phyloP scores from a whole-genome alignment of 176 grass and related monocot species.

The Ananas comosus region DNA sequence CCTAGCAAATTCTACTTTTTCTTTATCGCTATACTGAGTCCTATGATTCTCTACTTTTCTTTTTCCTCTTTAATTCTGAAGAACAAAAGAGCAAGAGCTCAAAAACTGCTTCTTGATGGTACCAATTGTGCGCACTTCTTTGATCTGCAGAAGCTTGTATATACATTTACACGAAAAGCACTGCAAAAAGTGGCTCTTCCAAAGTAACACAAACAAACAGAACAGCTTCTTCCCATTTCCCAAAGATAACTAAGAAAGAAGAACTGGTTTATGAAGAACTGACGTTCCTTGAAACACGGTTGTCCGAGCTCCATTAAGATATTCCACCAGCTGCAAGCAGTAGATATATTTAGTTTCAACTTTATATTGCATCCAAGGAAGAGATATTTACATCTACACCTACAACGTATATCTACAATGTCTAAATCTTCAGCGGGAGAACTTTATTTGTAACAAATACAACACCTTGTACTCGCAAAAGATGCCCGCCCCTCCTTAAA shows the following conservation, averaged over 20 bases:
- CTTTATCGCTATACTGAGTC: too few species aligned
- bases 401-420: too few species aligned
- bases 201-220: neutral
- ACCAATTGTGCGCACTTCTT: neutral
- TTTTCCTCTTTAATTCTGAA: too few species aligned
- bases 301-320: slow-evolving; percentile 66
- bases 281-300: slow-evolving; percentile 78
- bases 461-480: too few species aligned
- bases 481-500: too few species aligned
- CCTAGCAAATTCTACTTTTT: too few species aligned
- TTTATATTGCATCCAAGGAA: too few species aligned
- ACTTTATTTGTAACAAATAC: too few species aligned
- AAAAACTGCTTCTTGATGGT: neutral
- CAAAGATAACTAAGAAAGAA: neutral
- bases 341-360: too few species aligned
- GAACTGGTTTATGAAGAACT: slow-evolving; percentile 64
- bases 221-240: neutral
- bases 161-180: slow-evolving; percentile 5
- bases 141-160: neutral
- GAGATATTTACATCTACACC: too few species aligned
- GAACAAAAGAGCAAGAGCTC: neutral
- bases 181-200: slow-evolving; percentile 13
- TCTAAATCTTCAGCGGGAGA: too few species aligned
- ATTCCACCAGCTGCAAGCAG: slow-evolving; percentile 42
- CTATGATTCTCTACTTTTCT: too few species aligned